Evolutionary conservation across 129 eudicot genomes (phyloP).

Genomic region (Pittosporum tobira): DNA sequence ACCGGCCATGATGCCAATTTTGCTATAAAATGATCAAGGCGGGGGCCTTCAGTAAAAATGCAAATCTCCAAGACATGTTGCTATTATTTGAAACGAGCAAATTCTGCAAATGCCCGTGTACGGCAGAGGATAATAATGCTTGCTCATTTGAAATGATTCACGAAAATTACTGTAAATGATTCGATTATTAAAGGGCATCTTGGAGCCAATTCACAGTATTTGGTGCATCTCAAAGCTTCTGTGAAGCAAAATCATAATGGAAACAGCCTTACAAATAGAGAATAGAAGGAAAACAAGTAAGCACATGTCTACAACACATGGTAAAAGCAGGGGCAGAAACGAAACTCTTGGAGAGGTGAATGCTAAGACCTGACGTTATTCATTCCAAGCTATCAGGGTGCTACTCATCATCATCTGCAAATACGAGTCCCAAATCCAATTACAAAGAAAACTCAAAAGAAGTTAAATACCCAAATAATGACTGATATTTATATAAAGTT

Average conservation of each 20-base stretch:
- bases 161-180: background rate
- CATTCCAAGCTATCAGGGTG: slow-evolving; percentile 2
- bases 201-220: background rate
- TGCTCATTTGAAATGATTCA: background rate
- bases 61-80: too few species aligned
- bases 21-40: too few species aligned
- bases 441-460: background rate
- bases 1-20: too few species aligned
- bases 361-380: slow-evolving; percentile 3
- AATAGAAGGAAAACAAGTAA: slow-evolving; percentile 2
- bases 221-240: background rate
- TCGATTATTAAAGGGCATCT: too few species aligned
- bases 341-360: slow-evolving; percentile 11
- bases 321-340: slow-evolving; percentile 8
- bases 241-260: background rate
- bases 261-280: slow-evolving; percentile 23
- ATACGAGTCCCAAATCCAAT: background rate
- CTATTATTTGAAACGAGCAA: too few species aligned
- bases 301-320: slow-evolving; percentile 16
- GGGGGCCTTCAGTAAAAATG: too few species aligned
- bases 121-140: too few species aligned
- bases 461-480: background rate
- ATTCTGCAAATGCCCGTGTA: too few species aligned
- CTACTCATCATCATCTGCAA: slow-evolving; percentile 71
- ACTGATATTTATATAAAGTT: background rate